These are phyloP conservation scores for Orychophragmus violaceus DNA, from an alignment of 345 rosid genomes.

Conservation along the genomic window DNA sequence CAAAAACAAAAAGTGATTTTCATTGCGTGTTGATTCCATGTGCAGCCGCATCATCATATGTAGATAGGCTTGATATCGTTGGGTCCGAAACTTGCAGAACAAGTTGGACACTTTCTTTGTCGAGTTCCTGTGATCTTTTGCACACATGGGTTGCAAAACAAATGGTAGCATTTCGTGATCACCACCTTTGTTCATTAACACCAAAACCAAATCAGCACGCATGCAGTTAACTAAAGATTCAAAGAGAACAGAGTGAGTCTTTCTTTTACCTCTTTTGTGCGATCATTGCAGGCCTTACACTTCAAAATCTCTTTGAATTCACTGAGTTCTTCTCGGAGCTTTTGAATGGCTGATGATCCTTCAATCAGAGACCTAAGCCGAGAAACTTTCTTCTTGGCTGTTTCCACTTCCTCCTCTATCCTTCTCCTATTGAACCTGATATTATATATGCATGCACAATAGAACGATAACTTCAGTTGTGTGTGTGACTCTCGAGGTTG, in stretches of 20 bases:
- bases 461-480: neutral
- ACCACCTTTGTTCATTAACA: conserved; percentile 60
- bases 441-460: neutral
- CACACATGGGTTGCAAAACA: conserved; percentile 85
- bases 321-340: conserved; percentile 68
- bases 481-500: neutral
- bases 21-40: neutral
- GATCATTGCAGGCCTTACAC: conserved; percentile 80
- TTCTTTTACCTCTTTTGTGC: conserved; percentile 75
- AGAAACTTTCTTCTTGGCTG: conserved; percentile 54
- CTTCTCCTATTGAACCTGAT: conserved; percentile 72
- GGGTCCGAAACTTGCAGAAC: conserved; percentile 74
- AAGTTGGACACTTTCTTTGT: conserved; percentile 82
- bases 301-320: conserved; percentile 90
- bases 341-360: conserved; percentile 64
- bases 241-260: neutral
- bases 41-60: conserved; percentile 42
- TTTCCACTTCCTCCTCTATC: conserved; percentile 70
- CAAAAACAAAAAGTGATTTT: neutral
- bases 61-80: conserved; percentile 96
- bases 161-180: conserved; percentile 91
- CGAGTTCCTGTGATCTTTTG: conserved; percentile 67
- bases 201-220: neutral
- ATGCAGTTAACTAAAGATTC: neutral
- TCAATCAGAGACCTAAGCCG: conserved; percentile 53